phyloP scores from a whole-genome alignment of 257 asterid genomes.

The Solanum dulcamara region DNA sequence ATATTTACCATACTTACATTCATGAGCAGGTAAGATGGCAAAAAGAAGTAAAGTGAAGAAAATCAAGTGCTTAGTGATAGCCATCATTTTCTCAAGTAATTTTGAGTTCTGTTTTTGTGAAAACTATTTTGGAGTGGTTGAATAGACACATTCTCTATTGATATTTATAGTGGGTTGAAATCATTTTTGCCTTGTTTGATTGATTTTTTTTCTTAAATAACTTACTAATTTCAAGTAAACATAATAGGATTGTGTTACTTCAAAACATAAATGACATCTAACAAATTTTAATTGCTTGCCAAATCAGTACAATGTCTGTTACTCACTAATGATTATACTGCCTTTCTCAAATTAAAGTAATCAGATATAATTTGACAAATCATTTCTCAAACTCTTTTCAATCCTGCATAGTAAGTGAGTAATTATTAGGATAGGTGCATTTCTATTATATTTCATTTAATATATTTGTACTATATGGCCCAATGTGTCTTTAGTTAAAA shows the following conservation, averaged over 20 bases:
- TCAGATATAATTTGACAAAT: too few species aligned
- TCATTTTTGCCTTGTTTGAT: not conserved
- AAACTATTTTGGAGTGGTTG: not conserved
- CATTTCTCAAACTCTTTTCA: not conserved
- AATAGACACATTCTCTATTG: not conserved
- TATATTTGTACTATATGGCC: not conserved
- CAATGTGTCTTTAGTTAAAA: too few species aligned
- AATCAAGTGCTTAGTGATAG: not conserved
- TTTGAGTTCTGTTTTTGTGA: not conserved
- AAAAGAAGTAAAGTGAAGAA: not conserved
- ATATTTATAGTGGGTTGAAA: not conserved
- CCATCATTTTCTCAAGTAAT: not conserved
- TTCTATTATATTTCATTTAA: not conserved
- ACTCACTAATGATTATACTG: not conserved
- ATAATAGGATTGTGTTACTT: not conserved
- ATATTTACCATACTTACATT: not conserved
- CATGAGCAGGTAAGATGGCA: not conserved
- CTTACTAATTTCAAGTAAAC: not conserved
- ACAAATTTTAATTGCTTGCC: not conserved
- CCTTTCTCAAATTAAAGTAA: not conserved
- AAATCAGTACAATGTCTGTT: not conserved
- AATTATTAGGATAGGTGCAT: not conserved
- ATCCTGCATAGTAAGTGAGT: not conserved
- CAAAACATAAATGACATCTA: not conserved
- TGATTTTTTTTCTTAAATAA: not conserved